Percentiles rank a stretch among this genome's conserved stretches.
Evolutionary conservation across 352 stramenopile genomes (phyloP).

Genomic region (Phytophthora agathidicida): DNA sequence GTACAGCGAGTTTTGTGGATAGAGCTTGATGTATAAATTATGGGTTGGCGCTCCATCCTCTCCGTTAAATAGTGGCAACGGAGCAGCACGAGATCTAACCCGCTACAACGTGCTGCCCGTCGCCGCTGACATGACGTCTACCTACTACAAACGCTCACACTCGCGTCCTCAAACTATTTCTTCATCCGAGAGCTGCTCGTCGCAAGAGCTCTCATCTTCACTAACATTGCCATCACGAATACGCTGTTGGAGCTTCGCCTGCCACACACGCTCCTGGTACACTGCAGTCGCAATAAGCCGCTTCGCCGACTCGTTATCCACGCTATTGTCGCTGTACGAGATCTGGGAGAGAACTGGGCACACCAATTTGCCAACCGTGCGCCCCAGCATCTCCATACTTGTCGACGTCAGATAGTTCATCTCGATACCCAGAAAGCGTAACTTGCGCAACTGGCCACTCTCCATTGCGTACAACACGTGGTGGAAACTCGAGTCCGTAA

Average conservation of each 20-base stretch:
- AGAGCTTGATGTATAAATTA: constrained; percentile 40
- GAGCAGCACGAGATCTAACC: constrained; percentile 8
- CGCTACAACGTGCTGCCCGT: background rate
- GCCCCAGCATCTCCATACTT: constrained; percentile 88
- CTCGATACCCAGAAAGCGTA: constrained; percentile 85
- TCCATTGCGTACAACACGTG: constrained; percentile 86
- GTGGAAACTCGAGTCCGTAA: constrained; percentile 86
- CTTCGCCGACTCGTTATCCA: constrained; percentile 79
- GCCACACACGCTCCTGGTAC: constrained; percentile 79
- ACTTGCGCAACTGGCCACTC: constrained; percentile 57
- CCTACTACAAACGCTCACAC: constrained; percentile 22
- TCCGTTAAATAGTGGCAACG: constrained; percentile 37
- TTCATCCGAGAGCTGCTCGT: constrained; percentile 50
- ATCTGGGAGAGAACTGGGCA: constrained; percentile 85
- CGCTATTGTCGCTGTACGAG: constrained; percentile 87
- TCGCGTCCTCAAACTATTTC: constrained; percentile 29
- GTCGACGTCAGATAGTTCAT: constrained; percentile 84
- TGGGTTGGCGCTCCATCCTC: constrained; percentile 20
- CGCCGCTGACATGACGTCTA: constrained; percentile 30
- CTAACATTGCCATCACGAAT: constrained; percentile 39
- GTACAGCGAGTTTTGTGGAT: too few relatives aligned
- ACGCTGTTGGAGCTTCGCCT: constrained; percentile 56
- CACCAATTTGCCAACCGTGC: constrained; percentile 82
- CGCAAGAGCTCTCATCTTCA: constrained; percentile 41
- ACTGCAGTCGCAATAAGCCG: constrained; percentile 74